Base-by-base conservation (phyloP, 106 monocot species). In the Dioscorea dumetorum region DNA sequence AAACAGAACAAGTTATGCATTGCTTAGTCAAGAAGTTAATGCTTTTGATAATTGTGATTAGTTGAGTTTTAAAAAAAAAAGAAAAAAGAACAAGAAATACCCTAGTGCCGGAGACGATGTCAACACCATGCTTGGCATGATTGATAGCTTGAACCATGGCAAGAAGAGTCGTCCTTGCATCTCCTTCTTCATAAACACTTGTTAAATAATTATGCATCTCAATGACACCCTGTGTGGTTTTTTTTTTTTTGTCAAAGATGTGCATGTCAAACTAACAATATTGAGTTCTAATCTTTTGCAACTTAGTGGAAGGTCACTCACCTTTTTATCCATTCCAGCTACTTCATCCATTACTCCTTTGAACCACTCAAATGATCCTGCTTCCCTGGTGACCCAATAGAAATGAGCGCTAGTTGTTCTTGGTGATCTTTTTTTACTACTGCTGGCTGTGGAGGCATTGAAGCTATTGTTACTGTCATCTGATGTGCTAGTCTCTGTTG, bases 341-440 rank as follows among this genome's bases (percentile, higher is more conserved):
- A 94, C 87, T 74, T 94, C 90, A 72, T 94, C 77, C 93, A 89
- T 94, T 4, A 89, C 93, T 50, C 89, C 93, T 77, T 89, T 94
- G 77, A 94, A 94, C 94, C 94, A 94, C 62, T 90, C 90, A 67
- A 94, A 94, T 4, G 94, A 94, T 22, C 84, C 84, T 12, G 84
- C 56, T 59, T 94, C 94, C 21, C 94, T 78, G 0, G 90, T 94
- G 6, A 94, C 90, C 94, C 94, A 94, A 62, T 90, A 90, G 78
- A 94, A 94, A 62, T 94, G 80, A 16, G 94, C 94, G 60, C 68
- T 74, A 24, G 32, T 87, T 15, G 94, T 90, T 73, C 75, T 86
- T 57, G 84, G 73, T 28, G 74, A 24, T 48, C 82, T 79, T 69
- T 82, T 89, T 72, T 73, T 86, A 71, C 22, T 82, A 71, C 76